A percentile compares a stretch with the other conserved stretches of the same genome.
Evolutionary conservation across 306 rosid genomes (phyloP).

Genomic region (Ziziphus jujuba): DNA sequence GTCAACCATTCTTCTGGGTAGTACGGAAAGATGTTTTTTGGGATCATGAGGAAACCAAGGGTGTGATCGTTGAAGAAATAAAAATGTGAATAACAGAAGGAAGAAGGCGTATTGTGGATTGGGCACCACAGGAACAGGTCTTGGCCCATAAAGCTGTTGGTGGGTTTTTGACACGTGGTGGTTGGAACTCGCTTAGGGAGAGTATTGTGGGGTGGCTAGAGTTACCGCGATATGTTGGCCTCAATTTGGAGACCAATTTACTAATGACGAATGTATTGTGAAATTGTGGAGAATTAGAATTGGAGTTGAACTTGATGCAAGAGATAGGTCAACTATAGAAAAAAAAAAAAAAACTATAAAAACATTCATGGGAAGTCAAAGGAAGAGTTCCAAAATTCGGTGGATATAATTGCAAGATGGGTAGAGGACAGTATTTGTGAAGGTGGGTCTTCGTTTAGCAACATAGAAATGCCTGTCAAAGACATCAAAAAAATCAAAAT

Average conservation of each 20-base stretch:
- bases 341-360: conserved; percentile 32
- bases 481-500: no score
- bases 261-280: conserved; percentile 20
- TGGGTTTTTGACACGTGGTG: background rate
- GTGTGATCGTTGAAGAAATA: background rate
- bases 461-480: background rate
- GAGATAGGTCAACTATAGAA: conserved; percentile 27
- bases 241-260: conserved; percentile 8
- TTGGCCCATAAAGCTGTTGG: conserved; percentile 29
- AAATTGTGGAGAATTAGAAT: conserved; percentile 26
- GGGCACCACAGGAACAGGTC: conserved; percentile 40
- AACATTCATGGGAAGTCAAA: conserved; percentile 19
- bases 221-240: conserved; percentile 42
- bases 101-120: conserved; percentile 14
- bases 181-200: conserved; percentile 40
- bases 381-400: background rate
- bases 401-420: background rate
- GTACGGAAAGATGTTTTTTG: background rate
- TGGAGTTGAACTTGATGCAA: conserved; percentile 7
- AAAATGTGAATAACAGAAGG: conserved; percentile 22
- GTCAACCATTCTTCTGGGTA: conserved; percentile 9
- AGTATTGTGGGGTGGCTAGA: conserved; percentile 23
- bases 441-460: background rate
- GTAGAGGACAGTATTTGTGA: background rate
- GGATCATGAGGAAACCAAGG: background rate